These are phyloP conservation scores for Kwoniella mangroviensis DNA, from an alignment of 768 basidiomycete species.

Conservation along the genomic window DNA sequence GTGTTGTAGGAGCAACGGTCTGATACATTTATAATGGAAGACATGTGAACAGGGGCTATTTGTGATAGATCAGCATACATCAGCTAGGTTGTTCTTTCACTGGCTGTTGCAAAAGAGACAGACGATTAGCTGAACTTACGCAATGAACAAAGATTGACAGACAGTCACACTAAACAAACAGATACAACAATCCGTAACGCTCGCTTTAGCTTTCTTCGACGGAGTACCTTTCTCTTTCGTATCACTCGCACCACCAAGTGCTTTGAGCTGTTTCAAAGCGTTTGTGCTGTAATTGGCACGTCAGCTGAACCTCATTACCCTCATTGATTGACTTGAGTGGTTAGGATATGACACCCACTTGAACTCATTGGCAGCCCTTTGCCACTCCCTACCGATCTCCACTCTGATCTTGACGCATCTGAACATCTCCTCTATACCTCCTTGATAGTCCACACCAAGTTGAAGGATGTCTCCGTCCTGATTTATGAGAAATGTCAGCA, in stretches of 20 bases:
- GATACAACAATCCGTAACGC: conserved; percentile 81
- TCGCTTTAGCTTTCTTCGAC: conserved; percentile 51
- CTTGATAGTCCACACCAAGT: conserved; percentile 96
- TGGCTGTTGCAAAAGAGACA: no score
- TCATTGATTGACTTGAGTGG: not conserved
- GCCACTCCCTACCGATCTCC: conserved; percentile 90
- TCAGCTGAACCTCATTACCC: no score
- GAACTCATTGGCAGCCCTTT: conserved; percentile 85
- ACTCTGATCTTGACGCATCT: conserved; percentile 95
- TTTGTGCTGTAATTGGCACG: conserved; percentile 57
- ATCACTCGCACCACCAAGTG: conserved; percentile 55
- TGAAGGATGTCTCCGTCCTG: conserved; percentile 89
- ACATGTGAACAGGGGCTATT: conserved; percentile 84
- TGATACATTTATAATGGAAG: conserved; percentile 81
- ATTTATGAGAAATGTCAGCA: not conserved
- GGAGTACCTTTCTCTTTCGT: conserved; percentile 27
- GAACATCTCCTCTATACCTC: conserved; percentile 94
- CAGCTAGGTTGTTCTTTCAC: no score
- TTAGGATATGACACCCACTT: conserved; percentile 63
- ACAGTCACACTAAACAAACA: conserved; percentile 90
- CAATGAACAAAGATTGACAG: conserved; percentile 94
- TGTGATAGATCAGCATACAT: no score
- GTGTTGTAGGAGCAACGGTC: conserved; percentile 84
- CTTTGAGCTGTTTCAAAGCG: conserved; percentile 75
- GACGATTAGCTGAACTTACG: conserved; percentile 58